Evolutionary conservation across 2,329 filamentous ascomycete genomes (phyloP), one percentile per base, ranked within the genome.

Genomic region (Coniella vitis): DNA sequence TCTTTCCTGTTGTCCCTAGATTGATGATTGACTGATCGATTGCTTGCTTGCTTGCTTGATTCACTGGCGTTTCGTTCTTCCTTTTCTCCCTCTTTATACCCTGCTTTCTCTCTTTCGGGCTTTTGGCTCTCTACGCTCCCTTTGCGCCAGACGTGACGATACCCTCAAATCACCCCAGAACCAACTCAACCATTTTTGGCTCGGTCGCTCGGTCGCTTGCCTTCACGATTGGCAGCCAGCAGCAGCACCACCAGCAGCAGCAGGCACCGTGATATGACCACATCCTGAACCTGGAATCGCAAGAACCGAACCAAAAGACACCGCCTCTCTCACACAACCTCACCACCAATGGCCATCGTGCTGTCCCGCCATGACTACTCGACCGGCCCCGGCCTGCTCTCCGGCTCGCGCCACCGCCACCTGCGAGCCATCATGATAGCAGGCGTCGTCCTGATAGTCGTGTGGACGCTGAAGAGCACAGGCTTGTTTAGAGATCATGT

Each of bases 381-480:
- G 10, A 20, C 19, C 21, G 40, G 49, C 38, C 36, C 42, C 32
- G 49, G 49, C 7, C 45, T 49, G 36, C 22, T 52, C 36, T 21
- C 34, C 22, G 46, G 42, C n/a, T 31, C 44, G 14, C 38, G 51
- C 22, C 47, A 22, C 22, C 51, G 51, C 17, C 39, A 47, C n/a
- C 29, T 51, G 29, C 42, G 51, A 40, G 39, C 42, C 9, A 43
- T 53, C 13, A 44, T 42, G 14, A 25, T 51, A 13, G 51, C 51
- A 16, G 51, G 51, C 16, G 44, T 39, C 10, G 7, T 47, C 29
- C 22, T 53, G 31, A n/a, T 53, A 5, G 21, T 53, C 22, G 29
- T 53, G 16, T 53, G 51, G 51, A 46, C 43, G n/a, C 16, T 53
- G 19, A 43, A 40, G 13, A 44, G 38, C 7, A 45, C 42, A 25